Evolutionary conservation across 352 stramenopile genomes (phyloP).

Genomic region (Globisporangium echinulatum): DNA sequence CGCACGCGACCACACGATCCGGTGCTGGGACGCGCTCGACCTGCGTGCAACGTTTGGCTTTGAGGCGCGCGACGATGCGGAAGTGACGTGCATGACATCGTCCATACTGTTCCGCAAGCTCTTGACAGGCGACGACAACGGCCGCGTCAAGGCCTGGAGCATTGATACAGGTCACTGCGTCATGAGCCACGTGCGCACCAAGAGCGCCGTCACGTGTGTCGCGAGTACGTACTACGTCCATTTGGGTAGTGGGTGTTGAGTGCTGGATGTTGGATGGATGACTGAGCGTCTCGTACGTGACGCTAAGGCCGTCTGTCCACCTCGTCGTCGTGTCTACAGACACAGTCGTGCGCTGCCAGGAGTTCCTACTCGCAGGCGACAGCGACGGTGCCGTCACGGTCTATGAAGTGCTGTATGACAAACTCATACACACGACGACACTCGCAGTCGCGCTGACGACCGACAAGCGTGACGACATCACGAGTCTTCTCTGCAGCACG

Average conservation of each 20-base stretch:
- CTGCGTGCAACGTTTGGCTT: conserved; percentile 58
- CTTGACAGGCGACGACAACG: conserved; percentile 54
- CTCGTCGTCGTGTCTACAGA: conserved; percentile 12
- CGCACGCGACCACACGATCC: conserved; percentile 63
- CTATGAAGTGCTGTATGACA: conserved; percentile 48
- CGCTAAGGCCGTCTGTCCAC: too few species aligned
- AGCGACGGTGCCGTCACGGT: conserved; percentile 38
- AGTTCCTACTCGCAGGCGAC: conserved; percentile 52
- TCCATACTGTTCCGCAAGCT: conserved; percentile 47
- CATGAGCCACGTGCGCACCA: conserved; percentile 15
- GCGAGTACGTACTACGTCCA: conserved; percentile 19
- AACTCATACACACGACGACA: conserved; percentile 13
- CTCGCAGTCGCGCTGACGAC: conserved; percentile 7
- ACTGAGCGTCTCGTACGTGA: too few species aligned
- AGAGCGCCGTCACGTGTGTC: conserved; percentile 43
- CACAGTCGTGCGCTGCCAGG: conserved; percentile 42
- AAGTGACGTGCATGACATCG: conserved; percentile 53
- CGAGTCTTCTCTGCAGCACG: conserved; percentile 42
- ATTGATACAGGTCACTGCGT: conserved; percentile 50
- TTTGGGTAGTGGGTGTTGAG: background rate
- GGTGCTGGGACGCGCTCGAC: conserved; percentile 72
- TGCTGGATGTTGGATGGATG: background rate
- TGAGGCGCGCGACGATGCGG: conserved; percentile 43
- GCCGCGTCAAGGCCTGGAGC: conserved; percentile 56
- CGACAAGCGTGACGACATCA: conserved; percentile 44